phyloP scores from a whole-genome alignment of 345 rosid genomes.

The Salix caprea region DNA sequence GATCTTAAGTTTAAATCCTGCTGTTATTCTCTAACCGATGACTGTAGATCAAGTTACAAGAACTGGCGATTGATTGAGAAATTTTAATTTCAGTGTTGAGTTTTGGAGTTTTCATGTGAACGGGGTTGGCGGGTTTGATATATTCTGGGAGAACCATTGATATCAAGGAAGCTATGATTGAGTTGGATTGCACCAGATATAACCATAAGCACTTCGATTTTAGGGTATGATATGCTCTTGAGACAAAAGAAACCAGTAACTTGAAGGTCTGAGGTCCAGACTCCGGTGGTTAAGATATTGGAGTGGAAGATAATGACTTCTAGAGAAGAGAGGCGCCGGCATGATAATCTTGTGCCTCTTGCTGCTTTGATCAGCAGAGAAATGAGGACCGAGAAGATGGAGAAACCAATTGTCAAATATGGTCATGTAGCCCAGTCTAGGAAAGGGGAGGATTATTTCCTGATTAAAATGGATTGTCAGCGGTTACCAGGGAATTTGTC shows the following conservation, averaged over 20 bases:
- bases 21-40: background rate
- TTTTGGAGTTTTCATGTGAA: constrained; percentile 7
- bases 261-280: constrained; percentile 12
- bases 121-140: constrained; percentile 5
- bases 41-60: constrained; percentile 38
- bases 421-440: constrained; percentile 79
- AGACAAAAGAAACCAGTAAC: constrained; percentile 18
- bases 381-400: constrained; percentile 65
- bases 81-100: constrained; percentile 4
- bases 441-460: constrained; percentile 85
- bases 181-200: constrained; percentile 1
- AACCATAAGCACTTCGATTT: background rate
- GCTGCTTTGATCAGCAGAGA: constrained; percentile 71
- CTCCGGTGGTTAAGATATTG: constrained; percentile 8
- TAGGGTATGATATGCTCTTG: constrained; percentile 18
- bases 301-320: constrained; percentile 47
- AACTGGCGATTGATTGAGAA: constrained; percentile 4
- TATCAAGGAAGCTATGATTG: background rate
- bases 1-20: constrained; percentile 8
- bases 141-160: constrained; percentile 5
- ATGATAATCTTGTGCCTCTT: constrained; percentile 66
- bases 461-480: constrained; percentile 61
- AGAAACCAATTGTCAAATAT: constrained; percentile 61
- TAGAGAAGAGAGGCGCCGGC: constrained; percentile 48
- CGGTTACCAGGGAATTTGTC: constrained; percentile 63